phyloP scores from a whole-genome alignment of 306 rosid genomes.

The Cucumis cinereus region DNA sequence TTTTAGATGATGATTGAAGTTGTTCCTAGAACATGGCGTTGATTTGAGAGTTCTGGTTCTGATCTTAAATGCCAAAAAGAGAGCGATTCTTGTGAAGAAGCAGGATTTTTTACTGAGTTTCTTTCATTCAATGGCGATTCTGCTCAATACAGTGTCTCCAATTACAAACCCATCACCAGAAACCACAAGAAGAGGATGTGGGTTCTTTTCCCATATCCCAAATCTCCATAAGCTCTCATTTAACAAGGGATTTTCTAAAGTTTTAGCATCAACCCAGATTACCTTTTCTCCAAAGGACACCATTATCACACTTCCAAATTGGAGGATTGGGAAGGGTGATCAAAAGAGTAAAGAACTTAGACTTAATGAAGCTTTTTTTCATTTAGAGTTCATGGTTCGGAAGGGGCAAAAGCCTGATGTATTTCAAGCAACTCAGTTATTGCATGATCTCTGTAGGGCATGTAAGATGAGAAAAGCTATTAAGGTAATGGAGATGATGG shows the following conservation, averaged over 20 bases:
- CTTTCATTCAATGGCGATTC: slow-evolving; percentile 29
- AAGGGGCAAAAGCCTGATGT: slow-evolving; percentile 73
- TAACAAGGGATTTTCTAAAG: slow-evolving; percentile 53
- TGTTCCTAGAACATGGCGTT: neutral
- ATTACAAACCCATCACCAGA: slow-evolving; percentile 28
- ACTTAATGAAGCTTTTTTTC: slow-evolving; percentile 50
- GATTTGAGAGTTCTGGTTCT: neutral
- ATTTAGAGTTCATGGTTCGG: slow-evolving; percentile 45
- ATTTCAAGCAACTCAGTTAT: slow-evolving; percentile 59
- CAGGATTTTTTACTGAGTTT: neutral
- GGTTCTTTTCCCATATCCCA: slow-evolving; percentile 35
- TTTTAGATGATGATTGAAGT: neutral
- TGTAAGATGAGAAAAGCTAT: slow-evolving; percentile 54
- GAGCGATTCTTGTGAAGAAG: neutral
- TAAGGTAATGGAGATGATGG: slow-evolving; percentile 70
- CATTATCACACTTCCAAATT: slow-evolving; percentile 48
- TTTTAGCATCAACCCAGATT: slow-evolving; percentile 45
- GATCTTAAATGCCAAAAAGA: neutral
- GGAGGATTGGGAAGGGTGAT: slow-evolving; percentile 52
- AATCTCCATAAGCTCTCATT: slow-evolving; percentile 31
- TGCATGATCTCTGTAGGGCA: slow-evolving; percentile 71
- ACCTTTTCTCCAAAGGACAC: slow-evolving; percentile 51
- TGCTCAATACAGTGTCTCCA: slow-evolving; percentile 39
- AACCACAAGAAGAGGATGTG: slow-evolving; percentile 23
- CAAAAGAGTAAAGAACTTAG: slow-evolving; percentile 36